A percentile compares a stretch with the other conserved stretches of the same genome.
These are phyloP conservation scores for Acmispon strigosus DNA, from an alignment of 306 rosid species.

Conservation along the genomic window DNA sequence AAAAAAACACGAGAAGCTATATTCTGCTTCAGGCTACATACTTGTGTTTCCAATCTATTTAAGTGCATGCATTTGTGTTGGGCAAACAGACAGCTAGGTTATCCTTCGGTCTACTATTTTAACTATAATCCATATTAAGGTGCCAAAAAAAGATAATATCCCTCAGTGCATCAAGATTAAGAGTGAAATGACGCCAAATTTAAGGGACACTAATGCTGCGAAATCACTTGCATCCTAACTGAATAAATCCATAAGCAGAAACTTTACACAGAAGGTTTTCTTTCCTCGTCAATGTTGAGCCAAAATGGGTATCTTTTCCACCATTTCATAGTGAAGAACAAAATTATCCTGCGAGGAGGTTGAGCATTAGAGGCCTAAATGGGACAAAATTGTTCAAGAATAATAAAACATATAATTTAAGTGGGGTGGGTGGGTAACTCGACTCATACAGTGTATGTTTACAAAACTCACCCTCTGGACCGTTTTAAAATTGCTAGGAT, in stretches of 20 bases:
- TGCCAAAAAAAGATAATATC: neutral
- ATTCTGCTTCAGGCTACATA: too few relatives aligned
- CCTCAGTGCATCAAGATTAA: constrained; percentile 19
- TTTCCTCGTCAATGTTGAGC: constrained; percentile 46
- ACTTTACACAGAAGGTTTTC: constrained; percentile 34
- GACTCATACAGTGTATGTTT: neutral
- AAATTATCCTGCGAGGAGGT: constrained; percentile 65
- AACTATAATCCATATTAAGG: neutral
- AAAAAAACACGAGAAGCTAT: too few relatives aligned
- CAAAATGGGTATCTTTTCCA: constrained; percentile 71
- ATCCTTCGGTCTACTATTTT: neutral
- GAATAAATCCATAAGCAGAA: constrained; percentile 13
- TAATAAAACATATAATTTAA: neutral
- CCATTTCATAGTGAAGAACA: constrained; percentile 53
- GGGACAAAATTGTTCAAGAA: neutral
- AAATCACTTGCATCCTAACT: constrained; percentile 20
- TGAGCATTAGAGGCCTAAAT: neutral
- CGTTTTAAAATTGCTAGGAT: constrained; percentile 64
- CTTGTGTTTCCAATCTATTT: too few relatives aligned
- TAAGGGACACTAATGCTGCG: constrained; percentile 13
- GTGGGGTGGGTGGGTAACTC: neutral
- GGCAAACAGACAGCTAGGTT: neutral
- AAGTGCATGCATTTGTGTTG: neutral
- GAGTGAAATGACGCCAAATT: constrained; percentile 10
- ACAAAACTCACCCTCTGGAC: constrained; percentile 57